A percentile compares a stretch with the other conserved stretches of the same genome.
These are phyloP conservation scores for Cryphonectria naterciae DNA, from an alignment of 2,329 filamentous ascomycete species.

Conservation along the genomic window DNA sequence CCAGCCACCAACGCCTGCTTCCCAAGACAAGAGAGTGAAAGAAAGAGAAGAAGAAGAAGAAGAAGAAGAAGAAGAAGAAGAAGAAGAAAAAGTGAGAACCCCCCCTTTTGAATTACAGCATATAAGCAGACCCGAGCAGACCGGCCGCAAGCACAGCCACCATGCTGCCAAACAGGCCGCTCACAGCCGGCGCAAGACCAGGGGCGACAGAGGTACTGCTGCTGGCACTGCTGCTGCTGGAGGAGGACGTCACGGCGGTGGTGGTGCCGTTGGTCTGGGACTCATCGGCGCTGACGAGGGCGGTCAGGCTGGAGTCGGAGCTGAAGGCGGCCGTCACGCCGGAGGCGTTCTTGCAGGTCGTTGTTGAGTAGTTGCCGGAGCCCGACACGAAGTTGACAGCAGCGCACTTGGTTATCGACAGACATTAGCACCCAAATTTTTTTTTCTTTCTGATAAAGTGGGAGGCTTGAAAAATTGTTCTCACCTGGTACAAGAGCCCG, in stretches of 20 bases:
- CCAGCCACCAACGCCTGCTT: constrained; percentile 9
- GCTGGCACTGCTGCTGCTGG: constrained; percentile 14
- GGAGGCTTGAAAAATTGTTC: constrained; percentile 18
- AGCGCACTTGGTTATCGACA: constrained; percentile 48
- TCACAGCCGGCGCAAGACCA: constrained; percentile 17
- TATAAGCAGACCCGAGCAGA: constrained; percentile 19
- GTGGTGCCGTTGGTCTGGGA: constrained; percentile 32
- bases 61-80: too few species aligned
- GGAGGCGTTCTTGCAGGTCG: constrained; percentile 45
- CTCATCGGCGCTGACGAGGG: constrained; percentile 36
- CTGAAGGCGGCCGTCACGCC: constrained; percentile 39
- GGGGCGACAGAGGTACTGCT: constrained; percentile 18
- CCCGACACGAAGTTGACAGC: constrained; percentile 59
- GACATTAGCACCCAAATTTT: too few species aligned
- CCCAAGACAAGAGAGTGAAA: neutral
- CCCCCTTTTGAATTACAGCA: constrained; percentile 5
- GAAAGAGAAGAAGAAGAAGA: neutral
- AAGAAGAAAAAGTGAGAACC: neutral
- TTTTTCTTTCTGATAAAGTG: neutral
- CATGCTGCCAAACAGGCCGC: constrained; percentile 22
- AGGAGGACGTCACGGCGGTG: constrained; percentile 29
- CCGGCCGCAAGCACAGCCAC: constrained; percentile 18
- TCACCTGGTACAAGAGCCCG: constrained; percentile 61
- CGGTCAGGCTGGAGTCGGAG: constrained; percentile 38
- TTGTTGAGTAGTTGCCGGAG: constrained; percentile 33